Conservation (phyloP, 768 basidiomycete genomes). For the Pholiota conissans region DNA sequence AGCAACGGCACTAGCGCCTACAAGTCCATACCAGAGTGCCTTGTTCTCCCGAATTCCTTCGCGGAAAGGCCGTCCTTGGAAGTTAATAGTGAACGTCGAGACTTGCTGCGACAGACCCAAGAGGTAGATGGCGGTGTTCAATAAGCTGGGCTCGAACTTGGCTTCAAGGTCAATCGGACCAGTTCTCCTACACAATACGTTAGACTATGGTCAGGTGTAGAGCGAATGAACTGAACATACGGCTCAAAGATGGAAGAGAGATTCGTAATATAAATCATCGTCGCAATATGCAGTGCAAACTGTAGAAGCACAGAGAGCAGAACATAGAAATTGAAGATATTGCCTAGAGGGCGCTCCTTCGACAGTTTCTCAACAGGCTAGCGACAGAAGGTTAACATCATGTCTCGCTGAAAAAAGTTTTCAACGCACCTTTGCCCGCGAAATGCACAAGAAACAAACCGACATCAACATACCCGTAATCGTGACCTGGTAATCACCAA, state of each 20-base stretch:
- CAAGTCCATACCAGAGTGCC: slow-evolving; percentile 89
- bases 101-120: slow-evolving; percentile 96
- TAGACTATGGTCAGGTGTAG: neutral
- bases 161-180: slow-evolving; percentile 91
- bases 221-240: slow-evolving; percentile 42
- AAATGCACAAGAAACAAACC: slow-evolving; percentile 98
- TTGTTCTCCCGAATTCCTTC: slow-evolving; percentile 97
- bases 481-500: slow-evolving; percentile 98
- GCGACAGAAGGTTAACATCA: neutral
- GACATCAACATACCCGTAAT: slow-evolving; percentile 97
- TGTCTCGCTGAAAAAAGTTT: neutral
- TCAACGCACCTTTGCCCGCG: slow-evolving; percentile 82
- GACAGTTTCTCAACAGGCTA: slow-evolving; percentile 97
- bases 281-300: slow-evolving; percentile 89
- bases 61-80: slow-evolving; percentile 96
- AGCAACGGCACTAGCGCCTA: slow-evolving; percentile 88
- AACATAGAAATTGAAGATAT: slow-evolving; percentile 97
- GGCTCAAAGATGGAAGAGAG: slow-evolving; percentile 77
- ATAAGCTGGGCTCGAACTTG: slow-evolving; percentile 90
- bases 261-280: slow-evolving; percentile 91
- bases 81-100: slow-evolving; percentile 98
- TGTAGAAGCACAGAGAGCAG: slow-evolving; percentile 88
- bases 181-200: slow-evolving; percentile 36
- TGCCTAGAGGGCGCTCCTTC: slow-evolving; percentile 87
- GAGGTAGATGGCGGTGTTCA: slow-evolving; percentile 97